Conservation (phyloP, 805 yeast genomes). For the Saturnispora quitensis region DNA sequence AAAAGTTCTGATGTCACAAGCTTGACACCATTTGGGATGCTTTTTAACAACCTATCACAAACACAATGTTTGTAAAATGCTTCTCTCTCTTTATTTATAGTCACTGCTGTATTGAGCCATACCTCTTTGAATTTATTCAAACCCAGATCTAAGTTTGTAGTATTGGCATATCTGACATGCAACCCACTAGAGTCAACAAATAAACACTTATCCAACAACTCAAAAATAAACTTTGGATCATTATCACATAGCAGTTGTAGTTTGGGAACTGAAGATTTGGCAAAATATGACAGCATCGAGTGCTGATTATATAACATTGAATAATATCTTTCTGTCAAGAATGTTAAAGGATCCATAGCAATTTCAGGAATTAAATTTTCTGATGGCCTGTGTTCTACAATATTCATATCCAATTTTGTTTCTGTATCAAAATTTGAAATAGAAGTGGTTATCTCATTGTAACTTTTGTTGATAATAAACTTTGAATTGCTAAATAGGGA, state of each 20-base stretch:
- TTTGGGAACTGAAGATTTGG: constrained; percentile 26
- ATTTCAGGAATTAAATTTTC: neutral
- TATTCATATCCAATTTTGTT: neutral
- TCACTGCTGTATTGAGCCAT: constrained; percentile 1
- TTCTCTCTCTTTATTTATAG: neutral
- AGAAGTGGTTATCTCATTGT: neutral
- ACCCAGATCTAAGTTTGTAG: neutral
- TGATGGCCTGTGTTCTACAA: neutral
- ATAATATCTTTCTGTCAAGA: constrained; percentile 22
- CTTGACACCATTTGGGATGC: neutral
- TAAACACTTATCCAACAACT: constrained; percentile 13
- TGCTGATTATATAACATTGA: constrained; percentile 21
- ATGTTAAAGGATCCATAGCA: constrained; percentile 21
- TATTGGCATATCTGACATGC: neutral
- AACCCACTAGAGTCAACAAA: constrained; percentile 16
- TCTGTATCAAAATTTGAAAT: neutral
- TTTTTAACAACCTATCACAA: neutral
- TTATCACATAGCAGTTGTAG: constrained; percentile 21
- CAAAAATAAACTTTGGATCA: constrained; percentile 16
- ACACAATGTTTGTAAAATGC: constrained; percentile 7
- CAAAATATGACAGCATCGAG: constrained; percentile 23
- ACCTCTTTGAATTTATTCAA: neutral
- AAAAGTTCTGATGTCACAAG: constrained; percentile 4
- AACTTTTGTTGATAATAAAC: neutral
- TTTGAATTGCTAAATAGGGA: neutral